Base-by-base conservation (phyloP, 805 yeast species). In the Ogataea philodendri region DNA sequence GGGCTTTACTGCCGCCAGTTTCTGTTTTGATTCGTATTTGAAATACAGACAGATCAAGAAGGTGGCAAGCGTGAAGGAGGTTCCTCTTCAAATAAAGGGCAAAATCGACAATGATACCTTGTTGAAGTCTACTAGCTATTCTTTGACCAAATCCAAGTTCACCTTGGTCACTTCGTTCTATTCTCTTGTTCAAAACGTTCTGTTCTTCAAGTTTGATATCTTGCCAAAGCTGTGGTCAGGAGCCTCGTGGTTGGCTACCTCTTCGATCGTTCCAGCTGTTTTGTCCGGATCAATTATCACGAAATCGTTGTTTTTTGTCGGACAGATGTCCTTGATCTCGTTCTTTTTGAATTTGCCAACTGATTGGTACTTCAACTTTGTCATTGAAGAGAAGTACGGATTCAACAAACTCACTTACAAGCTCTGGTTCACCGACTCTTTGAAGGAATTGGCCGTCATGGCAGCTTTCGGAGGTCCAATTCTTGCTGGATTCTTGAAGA, bases 311-410 rank as follows among this genome's bases (percentile, higher is more conserved):
- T 72, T 78, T 42, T 80, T 85, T 53, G 60, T 78, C 48, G 64
- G 76, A 26, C 67, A 69, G 16, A 65, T 76, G 51, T 65, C 77
- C 20, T 35, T 67, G 15, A 41, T 79, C 28, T 66, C 80, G 7
- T 66, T 80, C 3, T 32, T 86, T 3, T 40, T 78, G 19, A 67
- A 75, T 3, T 57, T 84, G 36, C 98, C 98, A 3, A 55, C 80
- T 15, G 69, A 79, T 7, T 79, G 83, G 58, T 89, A 88, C 62
- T 67, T 74, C 39, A 82, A 83, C 51, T 93, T 93, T 65, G 89
- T 88, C 10, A 69, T 93, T 49, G 98, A 93, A 63, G 96, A 90
- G 59, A 77, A 77, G 62, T 90, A 72, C 53, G 98, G 98, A 1
- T 93, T 93, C 67, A 93, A 93, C 67, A 93, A 93, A 62, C 70